Conservation (phyloP, 805 yeast genomes). For the Suhomyces pyralidae region DNA sequence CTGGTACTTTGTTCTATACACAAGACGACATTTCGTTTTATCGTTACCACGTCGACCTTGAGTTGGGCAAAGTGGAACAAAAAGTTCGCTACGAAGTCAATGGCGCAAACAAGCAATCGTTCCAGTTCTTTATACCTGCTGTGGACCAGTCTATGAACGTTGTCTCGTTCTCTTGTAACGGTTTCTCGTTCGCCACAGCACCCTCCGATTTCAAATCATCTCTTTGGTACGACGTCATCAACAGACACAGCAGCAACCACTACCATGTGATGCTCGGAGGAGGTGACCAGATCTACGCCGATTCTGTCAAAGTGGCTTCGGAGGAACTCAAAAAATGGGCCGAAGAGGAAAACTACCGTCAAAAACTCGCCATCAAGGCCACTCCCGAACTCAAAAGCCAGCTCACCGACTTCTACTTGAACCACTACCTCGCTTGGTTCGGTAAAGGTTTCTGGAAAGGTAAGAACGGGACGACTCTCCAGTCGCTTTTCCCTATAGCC, state of each 20-base stretch:
- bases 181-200: slow-evolving; percentile 74
- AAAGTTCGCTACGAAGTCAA: slow-evolving; percentile 62
- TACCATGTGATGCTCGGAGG: slow-evolving; percentile 97
- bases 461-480: slow-evolving; percentile 59
- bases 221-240: slow-evolving; percentile 82
- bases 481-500: slow-evolving; percentile 67
- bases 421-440: slow-evolving; percentile 81
- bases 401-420: slow-evolving; percentile 63
- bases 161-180: slow-evolving; percentile 85
- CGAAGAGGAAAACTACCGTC: slow-evolving; percentile 46
- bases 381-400: slow-evolving; percentile 51
- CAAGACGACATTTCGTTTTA: slow-evolving; percentile 55
- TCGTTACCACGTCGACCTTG: slow-evolving; percentile 58
- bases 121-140: slow-evolving; percentile 70
- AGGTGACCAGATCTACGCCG: slow-evolving; percentile 94
- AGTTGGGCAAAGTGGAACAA: slow-evolving; percentile 51
- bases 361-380: slow-evolving; percentile 38
- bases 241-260: slow-evolving; percentile 53
- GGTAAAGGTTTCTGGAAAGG: slow-evolving; percentile 89
- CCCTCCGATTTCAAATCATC: slow-evolving; percentile 67
- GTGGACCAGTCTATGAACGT: slow-evolving; percentile 68
- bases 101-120: slow-evolving; percentile 30
- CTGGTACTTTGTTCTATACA: slow-evolving; percentile 41
- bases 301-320: slow-evolving; percentile 64
- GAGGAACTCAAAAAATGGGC: slow-evolving; percentile 62